These are phyloP conservation scores for Linnemannia schmuckeri DNA, from an alignment of 192 early-diverging fungal genomes.

Conservation along the genomic window DNA sequence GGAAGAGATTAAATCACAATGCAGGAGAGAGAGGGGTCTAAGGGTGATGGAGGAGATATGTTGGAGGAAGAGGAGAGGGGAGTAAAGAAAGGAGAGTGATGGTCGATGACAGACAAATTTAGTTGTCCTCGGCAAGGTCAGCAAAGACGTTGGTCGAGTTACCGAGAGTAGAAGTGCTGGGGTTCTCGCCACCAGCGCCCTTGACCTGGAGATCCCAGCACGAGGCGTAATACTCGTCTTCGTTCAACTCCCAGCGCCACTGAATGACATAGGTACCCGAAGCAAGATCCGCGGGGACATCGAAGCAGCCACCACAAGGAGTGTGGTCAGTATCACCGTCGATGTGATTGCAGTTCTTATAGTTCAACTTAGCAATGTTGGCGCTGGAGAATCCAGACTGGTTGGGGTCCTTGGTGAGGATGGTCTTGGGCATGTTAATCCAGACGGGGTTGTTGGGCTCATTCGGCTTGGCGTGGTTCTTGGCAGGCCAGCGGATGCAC, in stretches of 20 bases:
- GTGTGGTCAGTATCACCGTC: slow-evolving; percentile 33
- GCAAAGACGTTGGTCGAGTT: slow-evolving; percentile 16
- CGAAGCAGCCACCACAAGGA: slow-evolving; percentile 51
- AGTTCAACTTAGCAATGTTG: slow-evolving; percentile 46
- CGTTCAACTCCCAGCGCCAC: slow-evolving; percentile 53
- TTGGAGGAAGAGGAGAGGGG: background rate
- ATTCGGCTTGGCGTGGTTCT: slow-evolving; percentile 40
- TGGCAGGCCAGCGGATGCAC: slow-evolving; percentile 53
- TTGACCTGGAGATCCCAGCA: slow-evolving; percentile 50
- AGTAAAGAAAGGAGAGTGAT: background rate
- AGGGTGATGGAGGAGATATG: background rate
- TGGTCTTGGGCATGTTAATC: slow-evolving; percentile 38
- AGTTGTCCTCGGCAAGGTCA: slow-evolving; percentile 23
- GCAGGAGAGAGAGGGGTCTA: background rate
- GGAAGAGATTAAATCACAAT: background rate
- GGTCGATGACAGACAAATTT: background rate
- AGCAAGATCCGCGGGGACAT: slow-evolving; percentile 5
- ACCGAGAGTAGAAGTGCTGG: background rate
- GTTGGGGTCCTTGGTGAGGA: slow-evolving; percentile 30
- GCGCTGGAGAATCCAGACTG: slow-evolving; percentile 18
- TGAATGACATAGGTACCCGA: slow-evolving; percentile 49
- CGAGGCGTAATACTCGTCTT: slow-evolving; percentile 48
- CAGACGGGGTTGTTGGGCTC: slow-evolving; percentile 33
- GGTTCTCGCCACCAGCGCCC: background rate
- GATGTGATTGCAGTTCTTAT: slow-evolving; percentile 45